These are phyloP conservation scores for Trichoderma hamatum DNA, from an alignment of 2,329 filamentous ascomycete species.

Conservation along the genomic window DNA sequence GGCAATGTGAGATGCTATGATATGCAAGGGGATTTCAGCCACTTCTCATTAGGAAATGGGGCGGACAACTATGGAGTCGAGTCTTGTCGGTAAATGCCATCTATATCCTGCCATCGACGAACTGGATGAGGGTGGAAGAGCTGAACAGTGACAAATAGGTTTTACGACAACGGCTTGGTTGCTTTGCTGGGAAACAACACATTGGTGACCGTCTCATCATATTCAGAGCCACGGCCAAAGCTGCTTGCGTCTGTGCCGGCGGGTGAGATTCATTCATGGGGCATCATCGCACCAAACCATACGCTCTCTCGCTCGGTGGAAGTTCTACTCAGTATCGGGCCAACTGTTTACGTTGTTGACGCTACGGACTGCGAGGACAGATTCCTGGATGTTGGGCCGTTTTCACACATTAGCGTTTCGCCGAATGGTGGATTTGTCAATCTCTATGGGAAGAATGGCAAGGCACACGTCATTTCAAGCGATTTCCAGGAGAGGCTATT, in stretches of 20 bases:
- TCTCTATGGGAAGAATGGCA: constrained; percentile 82
- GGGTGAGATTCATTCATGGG: constrained; percentile 84
- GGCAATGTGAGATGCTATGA: constrained; percentile 90
- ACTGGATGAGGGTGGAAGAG: not conserved
- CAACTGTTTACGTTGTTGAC: constrained; percentile 86
- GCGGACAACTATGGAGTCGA: constrained; percentile 86
- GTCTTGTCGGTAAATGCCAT: constrained; percentile 64
- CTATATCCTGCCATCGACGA: too few species aligned
- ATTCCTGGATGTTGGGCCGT: constrained; percentile 87
- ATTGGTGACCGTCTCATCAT: constrained; percentile 83
- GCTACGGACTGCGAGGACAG: constrained; percentile 89
- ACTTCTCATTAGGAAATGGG: constrained; percentile 88
- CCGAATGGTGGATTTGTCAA: constrained; percentile 88
- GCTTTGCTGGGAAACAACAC: constrained; percentile 87
- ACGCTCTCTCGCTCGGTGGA: constrained; percentile 93
- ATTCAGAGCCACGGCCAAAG: constrained; percentile 87
- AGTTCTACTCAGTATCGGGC: constrained; percentile 80
- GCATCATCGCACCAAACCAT: constrained; percentile 81
- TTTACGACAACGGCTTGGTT: constrained; percentile 91
- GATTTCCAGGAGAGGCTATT: constrained; percentile 92
- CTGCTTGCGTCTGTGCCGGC: constrained; percentile 75
- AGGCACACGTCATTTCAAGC: constrained; percentile 88
- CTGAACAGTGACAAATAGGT: constrained; percentile 46
- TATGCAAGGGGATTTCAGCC: constrained; percentile 91
- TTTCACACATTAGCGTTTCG: constrained; percentile 86